These are phyloP conservation scores for Aspergillus neoniger DNA, from an alignment of 2,329 filamentous ascomycete genomes.

Conservation along the genomic window DNA sequence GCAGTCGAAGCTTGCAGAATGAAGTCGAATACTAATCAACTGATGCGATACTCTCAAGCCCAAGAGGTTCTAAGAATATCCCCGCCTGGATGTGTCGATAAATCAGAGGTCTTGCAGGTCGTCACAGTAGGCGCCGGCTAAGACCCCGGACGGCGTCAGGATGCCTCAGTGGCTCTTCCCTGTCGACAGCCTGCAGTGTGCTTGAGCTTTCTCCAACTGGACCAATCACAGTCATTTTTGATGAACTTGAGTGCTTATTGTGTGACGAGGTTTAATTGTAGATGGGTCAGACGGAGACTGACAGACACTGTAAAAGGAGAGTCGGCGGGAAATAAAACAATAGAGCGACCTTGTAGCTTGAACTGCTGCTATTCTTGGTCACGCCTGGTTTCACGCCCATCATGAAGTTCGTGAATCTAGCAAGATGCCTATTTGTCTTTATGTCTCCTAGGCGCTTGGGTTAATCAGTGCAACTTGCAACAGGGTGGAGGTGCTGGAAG, in stretches of 20 bases:
- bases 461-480: background rate
- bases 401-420: background rate
- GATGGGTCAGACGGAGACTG: conserved; percentile 6
- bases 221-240: conserved; percentile 11
- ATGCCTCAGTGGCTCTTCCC: conserved; percentile 24
- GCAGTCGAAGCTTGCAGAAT: background rate
- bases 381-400: no score
- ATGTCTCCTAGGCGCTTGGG: background rate
- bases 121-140: conserved; percentile 32
- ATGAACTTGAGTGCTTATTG: background rate
- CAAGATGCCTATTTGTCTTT: background rate
- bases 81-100: conserved; percentile 8
- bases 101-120: conserved; percentile 14
- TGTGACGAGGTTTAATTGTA: background rate
- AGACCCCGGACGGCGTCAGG: conserved; percentile 26
- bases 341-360: background rate
- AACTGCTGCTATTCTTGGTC: background rate
- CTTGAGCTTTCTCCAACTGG: conserved; percentile 14
- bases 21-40: background rate
- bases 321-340: conserved; percentile 5
- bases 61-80: conserved; percentile 29
- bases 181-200: conserved; percentile 14
- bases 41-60: conserved; percentile 24
- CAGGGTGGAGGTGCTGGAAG: background rate
- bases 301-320: background rate